Evolutionary conservation across 1,284 basidiomycete species (phyloP).

Genomic region (Porogramme epimiltina): DNA sequence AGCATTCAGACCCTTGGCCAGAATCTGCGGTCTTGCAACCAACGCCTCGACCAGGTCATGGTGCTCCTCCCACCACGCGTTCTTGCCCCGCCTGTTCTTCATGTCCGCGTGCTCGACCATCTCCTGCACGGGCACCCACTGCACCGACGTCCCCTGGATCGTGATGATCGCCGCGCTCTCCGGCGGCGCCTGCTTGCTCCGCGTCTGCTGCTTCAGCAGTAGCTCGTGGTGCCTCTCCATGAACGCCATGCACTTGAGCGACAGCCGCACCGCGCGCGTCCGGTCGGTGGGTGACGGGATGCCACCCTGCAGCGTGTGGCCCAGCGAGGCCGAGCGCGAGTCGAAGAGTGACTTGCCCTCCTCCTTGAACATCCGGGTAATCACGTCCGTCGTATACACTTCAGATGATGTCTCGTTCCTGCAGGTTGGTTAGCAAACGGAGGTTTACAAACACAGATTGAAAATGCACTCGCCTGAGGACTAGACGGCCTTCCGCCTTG

Average conservation of each 20-base stretch:
- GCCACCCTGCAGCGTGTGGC: conserved; percentile 96
- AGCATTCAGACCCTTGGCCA: conserved; percentile 23
- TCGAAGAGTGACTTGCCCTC: conserved; percentile 94
- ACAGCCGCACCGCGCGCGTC: conserved; percentile 86
- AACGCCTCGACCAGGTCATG: conserved; percentile 76
- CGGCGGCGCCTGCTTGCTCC: conserved; percentile 50
- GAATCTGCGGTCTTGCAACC: conserved; percentile 60
- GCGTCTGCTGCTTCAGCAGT: conserved; percentile 47
- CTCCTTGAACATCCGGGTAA: conserved; percentile 94
- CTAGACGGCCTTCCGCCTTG: conserved; percentile 89
- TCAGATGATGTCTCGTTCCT: conserved; percentile 88
- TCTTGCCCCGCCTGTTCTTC: conserved; percentile 83
- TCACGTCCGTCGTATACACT: conserved; percentile 90
- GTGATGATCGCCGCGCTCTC: conserved; percentile 91
- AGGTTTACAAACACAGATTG: background rate
- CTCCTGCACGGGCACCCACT: conserved; percentile 83
- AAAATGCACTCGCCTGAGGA: conserved; percentile 68
- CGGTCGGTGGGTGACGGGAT: conserved; percentile 95
- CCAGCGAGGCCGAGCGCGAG: conserved; percentile 89
- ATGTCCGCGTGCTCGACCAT: conserved; percentile 90
- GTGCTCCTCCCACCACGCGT: conserved; percentile 79
- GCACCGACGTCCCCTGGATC: conserved; percentile 79
- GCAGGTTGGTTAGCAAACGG: background rate
- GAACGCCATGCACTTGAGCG: conserved; percentile 93
- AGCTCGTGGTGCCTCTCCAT: conserved; percentile 79